Conservation (phyloP, 2,329 filamentous ascomycete genomes). For the Apiospora rasikravindrae region DNA sequence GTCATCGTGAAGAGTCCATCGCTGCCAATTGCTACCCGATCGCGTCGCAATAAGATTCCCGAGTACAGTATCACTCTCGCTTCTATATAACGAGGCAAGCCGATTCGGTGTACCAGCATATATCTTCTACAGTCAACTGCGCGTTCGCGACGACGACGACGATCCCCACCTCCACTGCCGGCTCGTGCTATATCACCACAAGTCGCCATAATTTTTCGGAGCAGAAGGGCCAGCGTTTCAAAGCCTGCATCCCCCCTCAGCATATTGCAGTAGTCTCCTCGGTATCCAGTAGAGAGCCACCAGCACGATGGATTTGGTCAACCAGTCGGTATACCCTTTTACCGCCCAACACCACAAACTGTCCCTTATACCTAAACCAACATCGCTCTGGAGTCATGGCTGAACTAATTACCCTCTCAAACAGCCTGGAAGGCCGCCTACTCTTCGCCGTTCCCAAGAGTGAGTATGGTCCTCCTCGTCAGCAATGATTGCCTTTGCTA, state of each 20-base stretch:
- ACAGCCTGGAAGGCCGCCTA: slow-evolving; percentile 86
- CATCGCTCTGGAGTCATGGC: slow-evolving; percentile 31
- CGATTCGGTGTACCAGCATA: not conserved
- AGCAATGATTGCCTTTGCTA: not conserved
- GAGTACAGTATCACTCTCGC: not conserved
- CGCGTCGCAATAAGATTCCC: not conserved
- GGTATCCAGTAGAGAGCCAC: slow-evolving; percentile 5
- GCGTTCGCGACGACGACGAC: not conserved
- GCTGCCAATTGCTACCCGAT: not conserved
- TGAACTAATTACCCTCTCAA: slow-evolving; percentile 38
- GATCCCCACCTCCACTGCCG: slow-evolving; percentile 2
- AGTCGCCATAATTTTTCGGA: slow-evolving; percentile 3
- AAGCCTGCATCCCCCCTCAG: slow-evolving; percentile 11
- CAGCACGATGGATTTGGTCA: slow-evolving; percentile 56
- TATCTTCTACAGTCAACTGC: not conserved
- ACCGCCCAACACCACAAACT: not conserved
- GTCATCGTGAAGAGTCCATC: slow-evolving; percentile 10
- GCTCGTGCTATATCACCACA: not conserved
- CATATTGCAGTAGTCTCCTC: slow-evolving; percentile 4
- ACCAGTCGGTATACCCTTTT: slow-evolving; percentile 50
- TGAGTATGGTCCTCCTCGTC: slow-evolving; percentile 53
- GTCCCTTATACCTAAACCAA: not conserved
- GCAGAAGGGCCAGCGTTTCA: slow-evolving; percentile 5
- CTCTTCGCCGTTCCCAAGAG: slow-evolving; percentile 99
- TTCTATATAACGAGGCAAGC: not conserved